These are phyloP conservation scores for Euphrasia arctica DNA, from an alignment of 305 asterid genomes.

Conservation along the genomic window DNA sequence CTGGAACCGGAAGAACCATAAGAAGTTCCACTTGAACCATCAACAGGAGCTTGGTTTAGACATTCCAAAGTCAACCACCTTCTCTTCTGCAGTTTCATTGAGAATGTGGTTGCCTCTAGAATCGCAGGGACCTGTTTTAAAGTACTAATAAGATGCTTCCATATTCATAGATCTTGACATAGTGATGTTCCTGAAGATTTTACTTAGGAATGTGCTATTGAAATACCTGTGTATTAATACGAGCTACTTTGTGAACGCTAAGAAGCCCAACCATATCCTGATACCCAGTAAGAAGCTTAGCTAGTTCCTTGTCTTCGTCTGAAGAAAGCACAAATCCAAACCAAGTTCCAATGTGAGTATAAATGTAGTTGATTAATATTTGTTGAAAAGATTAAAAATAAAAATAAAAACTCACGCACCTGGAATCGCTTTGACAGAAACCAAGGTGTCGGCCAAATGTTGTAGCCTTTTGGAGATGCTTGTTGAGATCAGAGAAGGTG, in stretches of 20 bases:
- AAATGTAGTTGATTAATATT: neutral
- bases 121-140: slow-evolving; percentile 43
- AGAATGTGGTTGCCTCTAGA: slow-evolving; percentile 73
- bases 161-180: neutral
- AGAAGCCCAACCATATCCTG: slow-evolving; percentile 97
- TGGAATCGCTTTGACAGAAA: slow-evolving; percentile 86
- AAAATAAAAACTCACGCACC: slow-evolving; percentile 36
- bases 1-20: slow-evolving; percentile 55
- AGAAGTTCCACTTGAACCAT: slow-evolving; percentile 81
- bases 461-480: slow-evolving; percentile 72
- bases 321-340: slow-evolving; percentile 25
- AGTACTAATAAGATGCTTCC: neutral
- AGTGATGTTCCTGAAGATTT: neutral
- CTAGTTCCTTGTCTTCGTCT: slow-evolving; percentile 96
- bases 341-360: slow-evolving; percentile 8
- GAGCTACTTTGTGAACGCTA: slow-evolving; percentile 84
- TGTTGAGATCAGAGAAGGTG: slow-evolving; percentile 79
- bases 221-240: slow-evolving; percentile 77
- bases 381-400: neutral
- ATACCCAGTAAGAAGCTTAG: slow-evolving; percentile 94
- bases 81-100: slow-evolving; percentile 75
- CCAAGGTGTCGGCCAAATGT: slow-evolving; percentile 88
- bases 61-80: slow-evolving; percentile 65
- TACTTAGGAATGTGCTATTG: neutral
- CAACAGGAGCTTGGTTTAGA: slow-evolving; percentile 93